Base-by-base conservation (phyloP, 2,329 filamentous ascomycete genomes). In the Colletotrichum navitas region DNA sequence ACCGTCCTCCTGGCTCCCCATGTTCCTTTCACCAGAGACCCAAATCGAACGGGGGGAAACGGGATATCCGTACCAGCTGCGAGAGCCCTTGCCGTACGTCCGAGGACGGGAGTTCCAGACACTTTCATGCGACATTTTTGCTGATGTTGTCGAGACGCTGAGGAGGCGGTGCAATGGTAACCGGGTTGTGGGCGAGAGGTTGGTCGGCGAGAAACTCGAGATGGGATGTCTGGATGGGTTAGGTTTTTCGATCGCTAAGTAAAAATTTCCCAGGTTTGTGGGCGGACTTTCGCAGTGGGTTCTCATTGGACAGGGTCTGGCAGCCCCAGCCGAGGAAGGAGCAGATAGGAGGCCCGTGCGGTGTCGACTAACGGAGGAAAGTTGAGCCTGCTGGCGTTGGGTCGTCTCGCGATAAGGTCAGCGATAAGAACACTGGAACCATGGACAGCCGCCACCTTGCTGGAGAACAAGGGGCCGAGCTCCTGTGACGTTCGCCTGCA, bases 101-200 rank as follows among this genome's bases (percentile, higher is more conserved):
- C 95, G 93, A 83, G 96, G 96, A 86, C 96, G 95, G 83, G 94
- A 97, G 92, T 97, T 97, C 95, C 95, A 99, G 88, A 98, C 94
- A 94, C 14, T 16, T 90, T 98, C 95, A 94, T 89, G 88, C 87
- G 86, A 89, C 88, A 89, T 90, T 79, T 81, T 89, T 82, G 81
- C 80, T 74, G 81, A 83, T 81, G 79, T 80, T 74, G 77, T 82
- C 78, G 76, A 77, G 18, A 10, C 16, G 39, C 16, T 43, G 41
- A 43, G 8, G n/a, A 12, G 76, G 75, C 75, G 71, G 77, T 60
- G 16, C 2, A 21, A 21, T 43, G 41, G 41, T 21, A 43, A 12
- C 41, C 41, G 5, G 6, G 41, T 43, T 43, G 41, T 2, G 21
- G 41, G 41, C 41, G 41, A 43, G 68, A 72, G 66, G 61, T 43